Conservation (phyloP, 2,329 filamentous ascomycete genomes). For the Botrytis tulipae region DNA sequence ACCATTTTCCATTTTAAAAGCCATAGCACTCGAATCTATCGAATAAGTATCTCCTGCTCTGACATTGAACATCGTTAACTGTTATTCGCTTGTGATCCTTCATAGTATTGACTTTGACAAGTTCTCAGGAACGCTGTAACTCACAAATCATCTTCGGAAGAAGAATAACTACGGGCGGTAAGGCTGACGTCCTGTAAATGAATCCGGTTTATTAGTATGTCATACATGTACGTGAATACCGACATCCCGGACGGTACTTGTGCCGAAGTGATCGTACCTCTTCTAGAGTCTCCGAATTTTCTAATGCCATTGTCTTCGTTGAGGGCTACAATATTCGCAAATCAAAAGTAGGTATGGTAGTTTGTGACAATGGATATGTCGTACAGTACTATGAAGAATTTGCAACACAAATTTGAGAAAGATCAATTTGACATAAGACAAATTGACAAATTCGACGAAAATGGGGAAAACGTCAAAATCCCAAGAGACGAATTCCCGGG, state of each 20-base stretch:
- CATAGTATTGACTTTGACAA: not conserved
- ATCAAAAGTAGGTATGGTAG: no score
- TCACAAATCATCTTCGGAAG: constrained; percentile 15
- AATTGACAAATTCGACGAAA: constrained; percentile 1
- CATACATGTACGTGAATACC: not conserved
- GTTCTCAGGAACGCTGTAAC: not conserved
- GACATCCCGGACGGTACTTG: not conserved
- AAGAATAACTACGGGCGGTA: constrained; percentile 3
- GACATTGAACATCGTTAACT: not conserved
- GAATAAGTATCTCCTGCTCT: constrained; percentile 35
- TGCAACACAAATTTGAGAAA: not conserved
- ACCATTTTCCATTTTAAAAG: constrained; percentile 45
- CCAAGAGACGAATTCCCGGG: constrained; percentile 20
- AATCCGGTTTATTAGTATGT: not conserved
- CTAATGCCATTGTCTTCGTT: not conserved
- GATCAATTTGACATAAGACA: not conserved
- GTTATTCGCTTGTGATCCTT: not conserved
- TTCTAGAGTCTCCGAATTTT: not conserved
- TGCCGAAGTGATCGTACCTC: constrained; percentile 10
- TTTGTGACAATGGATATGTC: not conserved
- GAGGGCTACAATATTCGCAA: not conserved
- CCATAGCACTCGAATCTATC: constrained; percentile 38
- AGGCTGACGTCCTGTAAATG: not conserved
- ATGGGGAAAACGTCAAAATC: constrained; percentile 15
- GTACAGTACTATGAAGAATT: not conserved